Evolutionary conservation across 192 early-diverging fungal species (phyloP), one percentile per base, ranked within the genome.

Genomic region (Gamsiella multidivaricata): DNA sequence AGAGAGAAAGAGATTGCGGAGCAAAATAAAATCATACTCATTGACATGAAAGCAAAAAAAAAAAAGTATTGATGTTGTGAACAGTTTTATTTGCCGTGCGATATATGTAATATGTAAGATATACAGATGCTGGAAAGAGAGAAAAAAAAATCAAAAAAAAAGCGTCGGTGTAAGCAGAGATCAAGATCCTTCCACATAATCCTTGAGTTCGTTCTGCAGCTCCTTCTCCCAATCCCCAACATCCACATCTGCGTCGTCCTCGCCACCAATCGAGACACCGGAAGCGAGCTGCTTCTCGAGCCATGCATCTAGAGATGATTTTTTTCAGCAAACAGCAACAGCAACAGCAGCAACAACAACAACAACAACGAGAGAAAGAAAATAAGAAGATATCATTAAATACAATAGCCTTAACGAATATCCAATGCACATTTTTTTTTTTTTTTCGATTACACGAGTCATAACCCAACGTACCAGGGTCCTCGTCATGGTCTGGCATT

Each of bases 161-260:
- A 39, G 37, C 7, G 12, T 39, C 15, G 2, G 26, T 23, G n/a
- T n/a, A n/a, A n/a, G n/a, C n/a, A n/a, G n/a, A n/a, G n/a, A n/a
- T 63, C 31, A 68, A 2, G 65, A 52, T 17, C 42, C 66, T 39
- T 78, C 74, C 26, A 78, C 74, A 64, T 78, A 78, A 49, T 82
- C 69, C 64, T 80, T 80, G 57, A 80, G 67, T 28, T 80, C 78
- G 23, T 80, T 75, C 34, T 83, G 78, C 26, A 83, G 39, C 60
- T 83, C 70, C 47, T 83, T 80, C 23, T 83, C 82, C 82, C 82
- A 83, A 49, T 83, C 75, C 1, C 63, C 79, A 5, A 72, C 67
- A 65, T 83, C 82, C 2, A 67, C 67, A 41, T 83, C 82, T 2
- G 36, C 78, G 49, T 80, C 81, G 32, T 66, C 80, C 25, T 26